Base-by-base conservation (phyloP, 148 eudicot species). In the Chenopodium berlandieri region DNA sequence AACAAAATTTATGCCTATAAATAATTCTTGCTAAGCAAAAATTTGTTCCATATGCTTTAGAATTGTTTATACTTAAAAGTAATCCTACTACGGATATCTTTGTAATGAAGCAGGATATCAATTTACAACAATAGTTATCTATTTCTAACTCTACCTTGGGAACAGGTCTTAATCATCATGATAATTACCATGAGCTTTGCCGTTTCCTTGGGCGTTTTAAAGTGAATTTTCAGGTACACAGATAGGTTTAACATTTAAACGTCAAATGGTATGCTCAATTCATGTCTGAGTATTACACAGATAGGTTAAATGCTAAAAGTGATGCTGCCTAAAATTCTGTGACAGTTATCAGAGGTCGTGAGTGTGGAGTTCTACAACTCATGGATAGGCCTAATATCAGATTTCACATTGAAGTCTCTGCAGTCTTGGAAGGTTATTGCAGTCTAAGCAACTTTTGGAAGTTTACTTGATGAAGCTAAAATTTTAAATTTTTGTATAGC, bases 181-280 rank as follows among this genome's bases (percentile, higher is more conserved):
- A 94, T 82, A 96, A 94, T 86, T 96, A 96, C 87, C 93, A 96
- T 82, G 98, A 88, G 81, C 91, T 91, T 88, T 96, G 99, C 82
- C 99, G 98, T 82, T 97, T 96, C 72, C 94, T 96, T 79, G 93
- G 99, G 72, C 93, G 98, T 75, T 96, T 96, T 76, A 92, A 89
- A 86, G 83, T 90, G 70, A 86, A 90, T 88, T 96, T 86, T 84
- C 97, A 94, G 99, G 99, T 96, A 84, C 16, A n/a, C 44, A 40
- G 44, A 40, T 5, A 40, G 44, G 44, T 40, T 40, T 40, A 40
- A 40, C 68, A 60, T 31, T 62, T n/a, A 76, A 62, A 70, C 22
- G 63, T 75, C 60, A 54, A 54, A 73, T 58, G 75, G 9, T 46
- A 56, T 37, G 34, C 47, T 70, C 10, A 47, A 19, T 27, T 27